Base-by-base conservation (phyloP, 768 basidiomycete species). In the Tephrocybe rancida region DNA sequence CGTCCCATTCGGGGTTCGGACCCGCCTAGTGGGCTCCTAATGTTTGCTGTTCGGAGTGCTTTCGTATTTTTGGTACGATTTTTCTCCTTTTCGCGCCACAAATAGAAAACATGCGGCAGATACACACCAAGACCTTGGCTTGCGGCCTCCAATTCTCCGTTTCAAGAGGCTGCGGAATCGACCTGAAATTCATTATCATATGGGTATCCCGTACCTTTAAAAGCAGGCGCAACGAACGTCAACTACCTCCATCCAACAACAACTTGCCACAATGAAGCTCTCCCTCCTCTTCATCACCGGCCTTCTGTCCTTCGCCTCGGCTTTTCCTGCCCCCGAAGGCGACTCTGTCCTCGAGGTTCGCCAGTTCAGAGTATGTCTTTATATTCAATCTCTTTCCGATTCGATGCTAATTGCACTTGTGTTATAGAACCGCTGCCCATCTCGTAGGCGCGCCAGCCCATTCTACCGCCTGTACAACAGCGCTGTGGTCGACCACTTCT, bases 401-500 rank as follows among this genome's bases (percentile, higher is more conserved):
- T 37, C n/a, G 8, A 6, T 16, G n/a, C 10, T 16, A 32, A 6
- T 32, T 6, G 13, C 30, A 6, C 14, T 37, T 16, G 5, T 37
- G 16, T 16, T 16, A 16, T 16, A 37, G 35, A 37, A 37, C 35
- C 35, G 35, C 35, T 37, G 35, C n/a, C 11, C 11, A 16, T 37
- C 35, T 16, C 35, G 35, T 16, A 37, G 35, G 35, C 35, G 35
- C n/a, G 35, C 35, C 5, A 37, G 35, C 18, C 49, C 49, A 9
- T 56, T 47, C 13, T 47, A 56, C 25, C 49, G 48, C 19, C 35
- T 37, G 10, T 39, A 39, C 42, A 52, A 49, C 21, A 8, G 25
- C 29, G 21, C 5, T 1, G 37, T 44, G 5, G 45, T 54, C 25
- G 56, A 62, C 41, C 56, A 60, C 30, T 59, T 58, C 41, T 62